Conservation (phyloP, 139 green algal genomes). For the Medakamo hakoo region DNA sequence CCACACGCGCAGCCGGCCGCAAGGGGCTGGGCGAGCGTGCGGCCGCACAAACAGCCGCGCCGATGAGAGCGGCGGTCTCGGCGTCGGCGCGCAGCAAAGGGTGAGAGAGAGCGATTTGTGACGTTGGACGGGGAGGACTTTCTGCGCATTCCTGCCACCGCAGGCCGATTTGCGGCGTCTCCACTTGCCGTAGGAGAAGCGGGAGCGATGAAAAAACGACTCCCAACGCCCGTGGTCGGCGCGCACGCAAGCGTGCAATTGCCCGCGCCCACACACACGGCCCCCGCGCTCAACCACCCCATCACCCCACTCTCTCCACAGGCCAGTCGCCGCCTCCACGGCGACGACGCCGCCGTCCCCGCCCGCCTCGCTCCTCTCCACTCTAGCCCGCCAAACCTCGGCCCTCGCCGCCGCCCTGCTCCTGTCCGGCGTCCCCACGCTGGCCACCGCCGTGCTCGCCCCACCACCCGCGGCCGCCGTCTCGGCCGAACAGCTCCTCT, state of each 20-base stretch:
- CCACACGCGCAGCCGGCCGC: too few relatives aligned
- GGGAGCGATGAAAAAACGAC: too few relatives aligned
- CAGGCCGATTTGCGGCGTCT: too few relatives aligned
- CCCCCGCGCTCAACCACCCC: background rate
- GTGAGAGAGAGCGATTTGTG: too few relatives aligned
- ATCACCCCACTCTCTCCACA: background rate
- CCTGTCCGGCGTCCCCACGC: background rate
- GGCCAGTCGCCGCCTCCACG: background rate
- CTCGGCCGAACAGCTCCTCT: conserved; percentile 84
- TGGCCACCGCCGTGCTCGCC: background rate
- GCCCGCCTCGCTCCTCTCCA: background rate
- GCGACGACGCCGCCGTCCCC: background rate
- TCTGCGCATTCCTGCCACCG: too few relatives aligned
- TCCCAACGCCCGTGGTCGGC: too few relatives aligned
- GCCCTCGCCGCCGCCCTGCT: background rate
- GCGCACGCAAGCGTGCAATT: background rate
- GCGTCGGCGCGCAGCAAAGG: too few relatives aligned
- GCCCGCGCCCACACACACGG: background rate
- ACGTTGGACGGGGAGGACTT: too few relatives aligned
- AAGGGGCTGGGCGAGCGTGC: too few relatives aligned
- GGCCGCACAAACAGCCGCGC: too few relatives aligned
- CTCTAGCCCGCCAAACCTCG: background rate
- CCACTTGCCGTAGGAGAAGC: too few relatives aligned
- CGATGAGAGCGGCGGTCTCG: too few relatives aligned
- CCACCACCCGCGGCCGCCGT: conserved; percentile 33